Evolutionary conservation across 2,329 filamentous ascomycete species (phyloP).

Genomic region (Microsporum canis): DNA sequence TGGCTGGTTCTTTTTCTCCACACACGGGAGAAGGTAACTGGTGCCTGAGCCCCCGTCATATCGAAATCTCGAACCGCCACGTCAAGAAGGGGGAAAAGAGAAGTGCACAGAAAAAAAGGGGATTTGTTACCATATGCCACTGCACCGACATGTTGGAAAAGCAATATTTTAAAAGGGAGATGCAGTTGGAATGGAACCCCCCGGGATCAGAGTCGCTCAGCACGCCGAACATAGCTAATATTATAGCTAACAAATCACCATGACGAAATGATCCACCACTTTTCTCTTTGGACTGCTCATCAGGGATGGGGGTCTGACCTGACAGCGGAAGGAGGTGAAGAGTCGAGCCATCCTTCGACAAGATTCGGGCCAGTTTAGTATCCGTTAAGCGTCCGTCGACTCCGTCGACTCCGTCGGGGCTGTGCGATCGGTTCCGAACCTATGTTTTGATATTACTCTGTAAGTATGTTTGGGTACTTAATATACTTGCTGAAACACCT

Average conservation of each 20-base stretch:
- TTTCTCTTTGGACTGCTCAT: conserved; percentile 1
- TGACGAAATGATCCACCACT: not conserved
- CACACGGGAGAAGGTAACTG: conserved; percentile 1
- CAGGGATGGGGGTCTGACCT: not conserved
- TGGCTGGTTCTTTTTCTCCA: not conserved
- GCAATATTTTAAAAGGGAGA: not conserved
- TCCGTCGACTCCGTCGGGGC: not conserved
- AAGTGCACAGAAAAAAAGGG: not conserved
- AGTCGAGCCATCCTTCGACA: not conserved
- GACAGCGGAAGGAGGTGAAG: not conserved
- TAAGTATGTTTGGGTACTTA: not conserved
- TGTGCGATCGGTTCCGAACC: not conserved
- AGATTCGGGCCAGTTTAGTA: not conserved
- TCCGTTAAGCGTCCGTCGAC: not conserved
- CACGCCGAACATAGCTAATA: not conserved
- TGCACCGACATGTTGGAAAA: not conserved
- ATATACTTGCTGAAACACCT: not conserved
- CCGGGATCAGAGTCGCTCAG: not conserved
- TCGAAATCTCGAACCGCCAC: not conserved
- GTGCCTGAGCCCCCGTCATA: not conserved
- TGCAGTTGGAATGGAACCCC: not conserved
- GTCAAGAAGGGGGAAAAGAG: not conserved
- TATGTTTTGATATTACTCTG: not conserved
- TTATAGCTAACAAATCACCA: not conserved
- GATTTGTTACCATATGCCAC: not conserved